Evolutionary conservation across 2,329 filamentous ascomycete species (phyloP), one percentile per base, ranked within the genome.

Genomic region (Neurospora sp.): DNA sequence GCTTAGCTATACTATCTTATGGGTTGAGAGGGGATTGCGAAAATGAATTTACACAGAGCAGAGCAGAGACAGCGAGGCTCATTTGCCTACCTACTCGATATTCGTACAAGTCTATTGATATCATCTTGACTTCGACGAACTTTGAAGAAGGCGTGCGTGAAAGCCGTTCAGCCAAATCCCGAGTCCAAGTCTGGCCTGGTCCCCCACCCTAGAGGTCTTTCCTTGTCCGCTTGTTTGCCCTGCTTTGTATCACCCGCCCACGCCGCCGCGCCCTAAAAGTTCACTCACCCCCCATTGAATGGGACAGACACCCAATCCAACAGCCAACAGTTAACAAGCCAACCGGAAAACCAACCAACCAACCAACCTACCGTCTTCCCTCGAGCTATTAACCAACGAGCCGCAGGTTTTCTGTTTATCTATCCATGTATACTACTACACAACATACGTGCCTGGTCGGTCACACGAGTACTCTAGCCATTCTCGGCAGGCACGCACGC

Each of bases 391-490:
- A 36, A 36, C 28, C 52, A 33, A 62, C 52, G 52, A 62, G 52
- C 52, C 52, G 46, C 46, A 52, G 23, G 52, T 9, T 8, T 3
- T 62, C 15, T 33, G 33, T 36, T 46, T 23, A 19, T 46, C 42
- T 46, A 46, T n/a, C 17, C 4, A 43, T 43, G 9, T 19, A 19
- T 62, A 33, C 28, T 33, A 62, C 52, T n/a, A 62, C 52, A 62
- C 23, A 17, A 36, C 23, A 28, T n/a, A 36, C 23, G 4, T 36
- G 28, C 28, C 4, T 89, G 13, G 13, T n/a, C 28, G 23, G 28
- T 62, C 28, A 33, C 13, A 36, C 52, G 13, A 36, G 15, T 8
- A 28, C 28, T 28, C 28, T 28, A n/a, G 3, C 4, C 8, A 9
- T 62, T 17, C 8, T 17, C 15, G 28, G 52, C 28, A 33, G 23